phyloP scores from a whole-genome alignment of 768 basidiomycete genomes.

The Clavulina sp. region DNA sequence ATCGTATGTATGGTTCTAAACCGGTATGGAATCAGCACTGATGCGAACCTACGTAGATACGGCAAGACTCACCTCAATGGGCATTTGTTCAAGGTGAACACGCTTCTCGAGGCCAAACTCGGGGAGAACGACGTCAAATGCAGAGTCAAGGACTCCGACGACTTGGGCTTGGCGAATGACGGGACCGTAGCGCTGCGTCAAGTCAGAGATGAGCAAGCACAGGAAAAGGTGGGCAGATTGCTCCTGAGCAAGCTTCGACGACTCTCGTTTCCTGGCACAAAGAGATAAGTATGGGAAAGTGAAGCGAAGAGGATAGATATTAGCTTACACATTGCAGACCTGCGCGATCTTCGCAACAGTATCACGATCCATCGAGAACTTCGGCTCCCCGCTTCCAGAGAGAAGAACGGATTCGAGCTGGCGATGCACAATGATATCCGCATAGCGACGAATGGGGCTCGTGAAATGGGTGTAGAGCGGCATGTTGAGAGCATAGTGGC shows the following conservation, averaged over 20 bases:
- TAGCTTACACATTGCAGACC: slow-evolving; percentile 83
- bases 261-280: slow-evolving; percentile 61
- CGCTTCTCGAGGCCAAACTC: slow-evolving; percentile 99
- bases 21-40: slow-evolving; percentile 11
- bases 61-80: slow-evolving; percentile 60
- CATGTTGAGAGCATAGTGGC: slow-evolving; percentile 76
- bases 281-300: background rate
- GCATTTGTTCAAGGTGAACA: slow-evolving; percentile 98
- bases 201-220: slow-evolving; percentile 83
- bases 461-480: slow-evolving; percentile 92
- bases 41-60: background rate
- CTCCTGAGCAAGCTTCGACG: slow-evolving; percentile 82
- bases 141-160: slow-evolving; percentile 89
- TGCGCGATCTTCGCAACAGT: slow-evolving; percentile 95
- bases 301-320: background rate
- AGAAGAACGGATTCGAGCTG: slow-evolving; percentile 82
- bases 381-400: slow-evolving; percentile 54
- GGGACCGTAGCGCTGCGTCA: slow-evolving; percentile 88
- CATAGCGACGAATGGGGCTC: slow-evolving; percentile 82
- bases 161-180: slow-evolving; percentile 92
- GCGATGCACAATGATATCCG: slow-evolving; percentile 89
- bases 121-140: slow-evolving; percentile 89
- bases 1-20: slow-evolving; percentile 85
- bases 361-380: slow-evolving; percentile 95
- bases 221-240: slow-evolving; percentile 92